Evolutionary conservation across 2,329 filamentous ascomycete genomes (phyloP).

Genomic region (Colletotrichum sojae): DNA sequence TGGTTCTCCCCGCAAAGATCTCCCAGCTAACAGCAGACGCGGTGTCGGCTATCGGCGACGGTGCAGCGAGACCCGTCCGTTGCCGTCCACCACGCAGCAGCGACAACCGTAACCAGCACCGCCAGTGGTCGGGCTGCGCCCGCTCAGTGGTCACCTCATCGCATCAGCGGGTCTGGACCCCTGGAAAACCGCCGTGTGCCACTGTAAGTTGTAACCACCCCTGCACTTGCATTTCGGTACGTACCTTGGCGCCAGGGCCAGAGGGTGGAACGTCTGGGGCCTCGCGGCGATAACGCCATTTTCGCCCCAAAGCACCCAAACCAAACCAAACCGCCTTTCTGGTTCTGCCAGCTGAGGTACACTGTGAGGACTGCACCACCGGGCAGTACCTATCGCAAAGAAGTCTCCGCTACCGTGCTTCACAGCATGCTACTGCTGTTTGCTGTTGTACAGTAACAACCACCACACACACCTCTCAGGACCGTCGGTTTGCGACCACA

Average conservation of each 20-base stretch:
- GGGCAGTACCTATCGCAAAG: background rate
- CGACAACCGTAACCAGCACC: constrained; percentile 27
- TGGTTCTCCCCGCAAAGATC: constrained; percentile 24
- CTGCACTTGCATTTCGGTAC: too few relatives aligned
- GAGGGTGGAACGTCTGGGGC: constrained; percentile 33
- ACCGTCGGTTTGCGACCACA: too few relatives aligned
- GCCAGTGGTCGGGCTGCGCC: constrained; percentile 1
- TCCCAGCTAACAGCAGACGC: background rate
- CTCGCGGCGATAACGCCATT: constrained; percentile 55
- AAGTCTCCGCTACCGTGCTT: background rate
- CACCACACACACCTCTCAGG: too few relatives aligned
- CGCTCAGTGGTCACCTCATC: constrained; percentile 20
- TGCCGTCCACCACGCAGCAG: constrained; percentile 25
- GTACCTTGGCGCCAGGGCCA: too few relatives aligned
- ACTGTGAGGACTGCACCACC: background rate
- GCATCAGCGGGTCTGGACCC: constrained; percentile 26
- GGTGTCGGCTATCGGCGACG: constrained; percentile 35
- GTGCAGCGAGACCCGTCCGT: constrained; percentile 39
- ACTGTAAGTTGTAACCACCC: too few relatives aligned
- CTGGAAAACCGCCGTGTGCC: constrained; percentile 22
- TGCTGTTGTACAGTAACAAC: too few relatives aligned
- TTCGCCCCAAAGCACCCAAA: constrained; percentile 53
- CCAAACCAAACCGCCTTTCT: constrained; percentile 43
- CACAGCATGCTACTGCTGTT: too few relatives aligned
- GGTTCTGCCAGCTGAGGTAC: constrained; percentile 8